phyloP scores from a whole-genome alignment of 1,284 basidiomycete genomes.

The Fomes fomentarius region DNA sequence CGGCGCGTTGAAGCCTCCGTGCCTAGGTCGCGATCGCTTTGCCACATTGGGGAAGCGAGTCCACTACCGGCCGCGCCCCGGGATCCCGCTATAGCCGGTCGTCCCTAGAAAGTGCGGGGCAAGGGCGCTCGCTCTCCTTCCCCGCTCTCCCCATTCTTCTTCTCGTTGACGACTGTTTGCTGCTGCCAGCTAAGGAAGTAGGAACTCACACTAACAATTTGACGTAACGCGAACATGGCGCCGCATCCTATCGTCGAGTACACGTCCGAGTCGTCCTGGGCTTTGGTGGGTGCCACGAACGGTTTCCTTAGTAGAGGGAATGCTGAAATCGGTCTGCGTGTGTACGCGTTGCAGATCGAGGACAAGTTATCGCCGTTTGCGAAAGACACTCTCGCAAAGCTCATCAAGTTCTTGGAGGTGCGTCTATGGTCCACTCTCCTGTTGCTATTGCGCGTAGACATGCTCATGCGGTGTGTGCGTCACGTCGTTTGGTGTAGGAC shows the following conservation, averaged over 20 bases:
- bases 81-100: conserved; percentile 16
- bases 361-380: conserved; percentile 90
- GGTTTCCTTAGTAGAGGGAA: neutral
- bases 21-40: conserved; percentile 16
- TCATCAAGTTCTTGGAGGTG: conserved; percentile 87
- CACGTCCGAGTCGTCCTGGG: conserved; percentile 82
- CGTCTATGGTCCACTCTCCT: too few relatives aligned
- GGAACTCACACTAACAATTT: neutral
- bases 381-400: conserved; percentile 83
- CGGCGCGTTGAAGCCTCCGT: conserved; percentile 4
- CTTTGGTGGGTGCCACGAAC: conserved; percentile 53
- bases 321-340: neutral
- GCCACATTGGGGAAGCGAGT: conserved; percentile 2
- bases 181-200: neutral
- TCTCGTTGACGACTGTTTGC: neutral
- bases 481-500: conserved; percentile 53
- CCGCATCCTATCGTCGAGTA: conserved; percentile 71
- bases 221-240: conserved; percentile 41
- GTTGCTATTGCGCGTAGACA: too few relatives aligned
- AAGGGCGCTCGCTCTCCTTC: neutral
- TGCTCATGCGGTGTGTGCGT: too few relatives aligned
- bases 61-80: conserved; percentile 8
- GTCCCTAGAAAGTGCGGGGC: conserved; percentile 3
- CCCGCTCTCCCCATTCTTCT: neutral
- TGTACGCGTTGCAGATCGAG: conserved; percentile 62